Base-by-base conservation (phyloP, 2,329 filamentous ascomycete species). In the Chalara sp. region DNA sequence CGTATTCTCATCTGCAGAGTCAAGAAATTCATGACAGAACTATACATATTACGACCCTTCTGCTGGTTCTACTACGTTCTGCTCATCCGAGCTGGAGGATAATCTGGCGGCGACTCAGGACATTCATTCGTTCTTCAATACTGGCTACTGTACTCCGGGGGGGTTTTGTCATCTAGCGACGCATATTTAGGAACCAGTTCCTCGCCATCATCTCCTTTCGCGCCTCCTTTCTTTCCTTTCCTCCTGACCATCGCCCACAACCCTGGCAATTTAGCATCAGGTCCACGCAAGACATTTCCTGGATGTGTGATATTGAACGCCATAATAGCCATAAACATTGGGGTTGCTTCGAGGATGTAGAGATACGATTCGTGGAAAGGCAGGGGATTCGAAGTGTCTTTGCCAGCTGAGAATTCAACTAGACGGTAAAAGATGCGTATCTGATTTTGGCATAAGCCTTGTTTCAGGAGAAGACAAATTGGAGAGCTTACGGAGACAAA, bases 381-480 rank as follows among this genome's bases (percentile, higher is more conserved):
- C 0, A 69, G 65, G 55, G 73, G 76, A 31, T 75, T 78, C 5
- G 48, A 44, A 5, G 48, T 33, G 7, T 46, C 52, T 1, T 48
- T 54, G 4, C 76, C 77, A 10, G 67, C 66, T 0, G 69, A 69
- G 58, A 78, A 84, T 61, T 84, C 79, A 46, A 70, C 63, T 2
- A 85, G 70, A 30, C 80, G 78, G 65, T 76, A 85, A 53, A 81
- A 72, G 60, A 84, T 82, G 21, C 81, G 76, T 32, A 74, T 62
- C 71, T 78, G 21, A 21, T 21, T 21, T 21, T 21, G 21, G n/a
- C n/a, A 33, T 44, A 46, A 6, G 31, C 8, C 11, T 8, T 12
- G 30, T 35, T n/a, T 49, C 44, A 12, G n/a, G 12, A 32, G 32
- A 43, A 10, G 12, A 29, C n/a, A 7, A 8, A 33, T 31, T 12